Conservation (phyloP, 2,329 filamentous ascomycete species). For the Shiraia bambusicola region DNA sequence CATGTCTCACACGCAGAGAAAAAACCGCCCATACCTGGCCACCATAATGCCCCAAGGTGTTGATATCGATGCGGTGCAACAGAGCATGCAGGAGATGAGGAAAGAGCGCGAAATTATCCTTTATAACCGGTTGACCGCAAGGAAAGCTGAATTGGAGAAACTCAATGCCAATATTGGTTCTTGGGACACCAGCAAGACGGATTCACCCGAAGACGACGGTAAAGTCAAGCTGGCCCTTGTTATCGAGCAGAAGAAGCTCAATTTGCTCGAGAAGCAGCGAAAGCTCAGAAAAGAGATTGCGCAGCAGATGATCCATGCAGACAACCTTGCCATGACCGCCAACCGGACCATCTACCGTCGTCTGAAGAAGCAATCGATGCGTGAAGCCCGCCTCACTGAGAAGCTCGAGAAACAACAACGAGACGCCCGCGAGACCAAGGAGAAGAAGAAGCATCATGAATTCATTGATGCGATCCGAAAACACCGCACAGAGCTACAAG, state of each 20-base stretch:
- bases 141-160: slow-evolving; percentile 80
- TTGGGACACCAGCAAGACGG: slow-evolving; percentile 74
- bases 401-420: slow-evolving; percentile 99
- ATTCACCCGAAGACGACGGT: slow-evolving; percentile 72
- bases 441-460: slow-evolving; percentile 96
- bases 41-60: slow-evolving; percentile 87
- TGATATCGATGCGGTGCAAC: slow-evolving; percentile 67
- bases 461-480: slow-evolving; percentile 84
- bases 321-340: slow-evolving; percentile 95
- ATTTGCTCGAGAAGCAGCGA: slow-evolving; percentile 84
- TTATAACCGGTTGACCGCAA: slow-evolving; percentile 84
- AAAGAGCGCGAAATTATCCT: slow-evolving; percentile 85
- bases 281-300: slow-evolving; percentile 83
- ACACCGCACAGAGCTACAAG: slow-evolving; percentile 76
- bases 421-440: slow-evolving; percentile 89
- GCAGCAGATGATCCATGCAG: slow-evolving; percentile 89
- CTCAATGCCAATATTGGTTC: slow-evolving; percentile 83
- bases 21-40: slow-evolving; percentile 77
- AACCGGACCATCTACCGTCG: slow-evolving; percentile 89
- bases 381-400: slow-evolving; percentile 95
- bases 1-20: slow-evolving; percentile 72
- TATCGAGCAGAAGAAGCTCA: slow-evolving; percentile 92
- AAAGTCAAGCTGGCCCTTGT: slow-evolving; percentile 80
- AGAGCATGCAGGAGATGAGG: slow-evolving; percentile 58
- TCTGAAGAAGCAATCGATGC: slow-evolving; percentile 94